A percentile compares a stretch with the other conserved stretches of the same genome.
Conservation (phyloP, 1,284 basidiomycete species). For the Irpex lacteus region DNA sequence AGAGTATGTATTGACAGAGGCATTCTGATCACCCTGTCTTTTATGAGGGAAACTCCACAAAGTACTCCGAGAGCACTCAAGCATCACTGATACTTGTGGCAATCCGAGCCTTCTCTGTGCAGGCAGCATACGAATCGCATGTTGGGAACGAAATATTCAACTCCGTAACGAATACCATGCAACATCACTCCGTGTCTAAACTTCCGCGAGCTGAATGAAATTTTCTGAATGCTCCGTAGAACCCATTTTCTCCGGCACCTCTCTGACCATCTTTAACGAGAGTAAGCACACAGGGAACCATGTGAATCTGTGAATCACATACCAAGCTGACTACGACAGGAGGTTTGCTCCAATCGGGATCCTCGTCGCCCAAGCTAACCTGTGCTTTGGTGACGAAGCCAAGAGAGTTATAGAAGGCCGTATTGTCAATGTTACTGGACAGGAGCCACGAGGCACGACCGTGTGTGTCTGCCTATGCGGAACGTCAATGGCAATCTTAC, state of each 20-base stretch:
- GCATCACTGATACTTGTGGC: too few relatives aligned
- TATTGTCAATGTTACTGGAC: slow-evolving; percentile 20
- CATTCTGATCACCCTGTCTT: too few relatives aligned
- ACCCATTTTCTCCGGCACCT: neutral
- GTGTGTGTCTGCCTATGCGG: slow-evolving; percentile 15
- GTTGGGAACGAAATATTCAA: too few relatives aligned
- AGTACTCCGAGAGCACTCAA: too few relatives aligned
- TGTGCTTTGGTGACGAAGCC: slow-evolving; percentile 17
- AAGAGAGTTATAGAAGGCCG: slow-evolving; percentile 20
- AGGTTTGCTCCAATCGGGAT: slow-evolving; percentile 18
- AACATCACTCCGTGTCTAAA: too few relatives aligned
- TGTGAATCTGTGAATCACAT: slow-evolving; percentile 1
- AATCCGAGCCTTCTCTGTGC: too few relatives aligned
- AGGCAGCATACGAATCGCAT: too few relatives aligned
- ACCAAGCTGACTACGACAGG: slow-evolving; percentile 17
- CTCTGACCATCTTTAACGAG: slow-evolving; percentile 1
- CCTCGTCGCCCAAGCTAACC: slow-evolving; percentile 16
- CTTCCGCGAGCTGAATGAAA: too few relatives aligned
- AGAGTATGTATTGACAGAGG: too few relatives aligned
- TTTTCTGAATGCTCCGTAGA: too few relatives aligned
- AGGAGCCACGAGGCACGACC: slow-evolving; percentile 16
- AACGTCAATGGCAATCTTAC: neutral
- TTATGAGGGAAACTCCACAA: too few relatives aligned
- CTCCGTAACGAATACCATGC: too few relatives aligned
- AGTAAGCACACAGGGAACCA: neutral